Base-by-base conservation (phyloP, 208 protist genomes). In the Kentomonas sorsogonicus region DNA sequence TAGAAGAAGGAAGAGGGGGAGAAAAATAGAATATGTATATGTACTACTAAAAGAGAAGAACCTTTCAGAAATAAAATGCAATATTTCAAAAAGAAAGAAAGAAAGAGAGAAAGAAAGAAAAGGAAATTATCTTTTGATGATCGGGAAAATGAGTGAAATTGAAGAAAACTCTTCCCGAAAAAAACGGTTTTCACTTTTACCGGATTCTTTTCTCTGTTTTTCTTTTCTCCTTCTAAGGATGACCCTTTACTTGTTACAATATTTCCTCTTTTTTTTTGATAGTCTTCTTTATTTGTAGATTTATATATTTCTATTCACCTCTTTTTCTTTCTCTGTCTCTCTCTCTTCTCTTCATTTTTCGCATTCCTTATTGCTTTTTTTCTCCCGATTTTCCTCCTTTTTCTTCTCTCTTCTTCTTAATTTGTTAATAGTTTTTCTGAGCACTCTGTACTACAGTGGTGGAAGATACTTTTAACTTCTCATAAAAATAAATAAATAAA, bases 31-130 rank as follows among this genome's bases (percentile, higher is more conserved):
- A 47, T 20, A 27, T 55, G 22, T 22, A 55, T 3, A 18, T 39
- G 16, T 23, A 40, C 9, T 16, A 43, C 11, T 29, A 55, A 55
- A 55, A 40, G 40, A 55, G 11, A 55, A 40, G 20, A 55, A 13
- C 15, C 11, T 27, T 55, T 36, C 27, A 29, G 29, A 53, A 53
- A 18, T 36, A 31, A 53, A 34, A 53, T n/a, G 29, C 10, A 36
- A 34, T 18, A 31, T 7, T 7, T 18, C 11, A n/a, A n/a, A 10
- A 6, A 40, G 20, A 31, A 55, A 15, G 27, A 29, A 52, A 34
- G 46, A 36, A 30, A 52, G 27, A 30, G n/a, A 30, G 27, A 34
- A 31, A 29, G 31, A 52, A 29, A 36, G 33, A 15, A 5, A 36
- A n/a, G n/a, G n/a, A n/a, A n/a, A n/a, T n/a, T n/a, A n/a, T n/a